These are phyloP conservation scores for Berberis thunbergii DNA, from an alignment of 164 flowering plant species.

Conservation along the genomic window DNA sequence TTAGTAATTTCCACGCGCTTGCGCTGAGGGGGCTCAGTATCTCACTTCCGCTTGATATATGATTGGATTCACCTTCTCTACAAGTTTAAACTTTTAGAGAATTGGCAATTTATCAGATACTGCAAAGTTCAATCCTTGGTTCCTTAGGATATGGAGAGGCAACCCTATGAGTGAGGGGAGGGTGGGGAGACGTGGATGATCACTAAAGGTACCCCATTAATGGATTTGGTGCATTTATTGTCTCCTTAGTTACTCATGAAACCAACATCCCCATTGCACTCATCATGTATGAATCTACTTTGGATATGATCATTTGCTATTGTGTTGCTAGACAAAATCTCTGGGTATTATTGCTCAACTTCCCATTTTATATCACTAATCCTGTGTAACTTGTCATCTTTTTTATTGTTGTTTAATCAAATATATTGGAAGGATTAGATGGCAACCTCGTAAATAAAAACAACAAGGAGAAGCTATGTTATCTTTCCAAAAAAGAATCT, in stretches of 20 bases:
- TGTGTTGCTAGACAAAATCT: slow-evolving; percentile 14
- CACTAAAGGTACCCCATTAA: slow-evolving; percentile 8
- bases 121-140: slow-evolving; percentile 13
- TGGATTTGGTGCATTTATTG: slow-evolving; percentile 20
- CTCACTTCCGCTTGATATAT: no score
- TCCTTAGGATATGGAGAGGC: slow-evolving; percentile 8
- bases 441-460: background rate
- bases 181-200: slow-evolving; percentile 3
- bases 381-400: slow-evolving; percentile 7
- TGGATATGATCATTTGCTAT: slow-evolving; percentile 24
- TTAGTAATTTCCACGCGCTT: no score
- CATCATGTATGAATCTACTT: slow-evolving; percentile 26
- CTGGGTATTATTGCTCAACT: background rate
- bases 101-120: slow-evolving; percentile 25
- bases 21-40: no score
- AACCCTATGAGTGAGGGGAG: no score
- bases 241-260: slow-evolving; percentile 8
- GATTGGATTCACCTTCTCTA: no score
- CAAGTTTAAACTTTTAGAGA: background rate
- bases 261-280: slow-evolving; percentile 36
- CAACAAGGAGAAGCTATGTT: background rate
- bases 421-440: background rate
- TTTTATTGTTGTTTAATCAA: background rate
- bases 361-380: slow-evolving; percentile 6
- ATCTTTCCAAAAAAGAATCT: background rate